Evolutionary conservation across 768 basidiomycete species (phyloP).

Genomic region (Tulasnella sp.): DNA sequence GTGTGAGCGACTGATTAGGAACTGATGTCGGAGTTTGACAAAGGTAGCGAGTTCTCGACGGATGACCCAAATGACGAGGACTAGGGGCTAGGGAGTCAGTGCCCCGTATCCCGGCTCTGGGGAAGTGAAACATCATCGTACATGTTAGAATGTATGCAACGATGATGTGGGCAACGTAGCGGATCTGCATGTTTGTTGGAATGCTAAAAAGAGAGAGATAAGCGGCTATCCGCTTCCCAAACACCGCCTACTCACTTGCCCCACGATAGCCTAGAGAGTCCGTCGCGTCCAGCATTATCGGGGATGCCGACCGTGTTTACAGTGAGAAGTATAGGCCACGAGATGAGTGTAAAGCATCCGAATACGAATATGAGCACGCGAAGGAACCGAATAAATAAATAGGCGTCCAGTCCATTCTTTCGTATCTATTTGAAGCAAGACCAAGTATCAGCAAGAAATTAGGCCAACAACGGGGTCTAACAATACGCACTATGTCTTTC

Average conservation of each 20-base stretch:
- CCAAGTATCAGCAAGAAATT: neutral
- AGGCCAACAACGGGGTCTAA: neutral
- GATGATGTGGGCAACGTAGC: slow-evolving; percentile 73
- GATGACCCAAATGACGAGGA: slow-evolving; percentile 79
- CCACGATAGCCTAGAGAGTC: slow-evolving; percentile 37
- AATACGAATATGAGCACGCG: slow-evolving; percentile 54
- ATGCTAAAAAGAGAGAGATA: slow-evolving; percentile 34
- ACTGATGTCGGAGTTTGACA: slow-evolving; percentile 64
- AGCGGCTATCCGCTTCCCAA: slow-evolving; percentile 34
- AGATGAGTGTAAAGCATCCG: slow-evolving; percentile 48
- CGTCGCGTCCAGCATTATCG: slow-evolving; percentile 21
- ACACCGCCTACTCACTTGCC: slow-evolving; percentile 31
- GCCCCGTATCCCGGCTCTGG: slow-evolving; percentile 15
- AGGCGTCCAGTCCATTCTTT: slow-evolving; percentile 59
- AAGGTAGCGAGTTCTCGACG: slow-evolving; percentile 70
- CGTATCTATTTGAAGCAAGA: slow-evolving; percentile 30
- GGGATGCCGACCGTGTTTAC: slow-evolving; percentile 37
- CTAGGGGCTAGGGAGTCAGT: slow-evolving; percentile 27
- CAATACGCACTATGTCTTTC: slow-evolving; percentile 34
- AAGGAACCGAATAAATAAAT: slow-evolving; percentile 39
- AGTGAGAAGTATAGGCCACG: slow-evolving; percentile 52
- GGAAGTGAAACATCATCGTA: neutral
- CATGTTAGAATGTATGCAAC: slow-evolving; percentile 62
- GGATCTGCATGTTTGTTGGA: slow-evolving; percentile 31
- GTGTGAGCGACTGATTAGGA: slow-evolving; percentile 65